Percentiles rank a stretch among this genome's conserved stretches.
These are phyloP conservation scores for Phytophthora hibernalis DNA, from an alignment of 352 stramenopile species.

Conservation along the genomic window DNA sequence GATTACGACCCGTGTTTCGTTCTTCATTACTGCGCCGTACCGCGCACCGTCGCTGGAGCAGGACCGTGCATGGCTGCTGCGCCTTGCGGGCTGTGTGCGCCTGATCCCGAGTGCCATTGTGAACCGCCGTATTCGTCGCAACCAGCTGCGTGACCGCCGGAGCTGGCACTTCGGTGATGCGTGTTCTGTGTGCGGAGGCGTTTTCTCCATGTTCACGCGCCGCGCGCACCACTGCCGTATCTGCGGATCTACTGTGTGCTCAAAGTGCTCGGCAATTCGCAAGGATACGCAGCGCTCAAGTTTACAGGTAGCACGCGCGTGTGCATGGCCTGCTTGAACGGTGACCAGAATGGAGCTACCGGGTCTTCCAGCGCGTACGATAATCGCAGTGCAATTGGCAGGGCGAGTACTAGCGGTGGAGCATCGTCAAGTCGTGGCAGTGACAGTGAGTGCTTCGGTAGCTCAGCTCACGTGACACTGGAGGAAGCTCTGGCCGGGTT, in stretches of 20 bases:
- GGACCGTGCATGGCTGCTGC: constrained; percentile 66
- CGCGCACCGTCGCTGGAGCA: constrained; percentile 47
- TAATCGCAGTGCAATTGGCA: constrained; percentile 24
- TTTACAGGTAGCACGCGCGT: constrained; percentile 59
- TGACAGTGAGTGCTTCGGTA: constrained; percentile 44
- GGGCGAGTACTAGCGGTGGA: constrained; percentile 35
- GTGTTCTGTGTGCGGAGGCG: constrained; percentile 67
- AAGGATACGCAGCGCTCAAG: constrained; percentile 49
- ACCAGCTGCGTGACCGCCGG: constrained; percentile 68
- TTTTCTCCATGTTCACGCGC: constrained; percentile 74
- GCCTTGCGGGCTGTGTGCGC: constrained; percentile 59
- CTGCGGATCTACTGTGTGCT: constrained; percentile 76
- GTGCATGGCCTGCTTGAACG: constrained; percentile 74
- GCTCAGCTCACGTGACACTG: constrained; percentile 45
- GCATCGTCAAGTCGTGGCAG: constrained; percentile 37
- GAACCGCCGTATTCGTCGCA: constrained; percentile 71
- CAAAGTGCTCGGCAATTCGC: constrained; percentile 75
- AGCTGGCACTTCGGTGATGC: constrained; percentile 63
- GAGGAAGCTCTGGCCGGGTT: constrained; percentile 47
- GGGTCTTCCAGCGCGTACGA: constrained; percentile 41
- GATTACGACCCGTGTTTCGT: constrained; percentile 72
- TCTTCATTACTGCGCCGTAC: constrained; percentile 69
- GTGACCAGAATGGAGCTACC: constrained; percentile 49
- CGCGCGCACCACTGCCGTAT: constrained; percentile 83
- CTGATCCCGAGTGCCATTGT: constrained; percentile 74